Base-by-base conservation (phyloP, 2,329 filamentous ascomycete species). In the Penicillium sp. region DNA sequence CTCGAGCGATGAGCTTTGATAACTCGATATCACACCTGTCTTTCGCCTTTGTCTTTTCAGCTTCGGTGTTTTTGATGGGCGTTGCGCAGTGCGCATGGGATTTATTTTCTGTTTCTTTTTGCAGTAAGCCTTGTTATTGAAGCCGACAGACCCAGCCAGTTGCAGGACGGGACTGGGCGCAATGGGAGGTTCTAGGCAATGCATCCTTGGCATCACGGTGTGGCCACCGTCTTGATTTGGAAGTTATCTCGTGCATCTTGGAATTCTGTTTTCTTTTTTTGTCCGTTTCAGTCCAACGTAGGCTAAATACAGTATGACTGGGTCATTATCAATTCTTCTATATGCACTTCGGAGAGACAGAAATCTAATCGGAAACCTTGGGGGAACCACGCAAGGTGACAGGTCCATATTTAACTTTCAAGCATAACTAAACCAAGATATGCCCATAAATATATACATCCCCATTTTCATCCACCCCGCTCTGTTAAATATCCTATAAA, bases 51-150 rank as follows among this genome's bases (percentile, higher is more conserved):
- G 27, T 27, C 23, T 27, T 24, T 23, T 33, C 42, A 46, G 49
- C 50, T 45, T 42, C 42, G 55, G 56, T 52, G 56, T 56, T 58
- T 49, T 35, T 46, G 41, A 52, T 20, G 41, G 58, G 59, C 52
- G 54, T 56, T 55, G 2, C n/a, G 37, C 29, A 38, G 50, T 20
- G 49, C 39, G 40, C 49, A 45, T 53, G 46, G 25, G 38, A 23
- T 41, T 44, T 44, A 8, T 42, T 41, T 25, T 27, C n/a, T 23
- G 10, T 35, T 13, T 44, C 9, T 13, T 41, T 35, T 39, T n/a
- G 29, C 27, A 23, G 15, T 32, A 10, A 15, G 10, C 15, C 27
- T 38, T 2, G 15, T 41, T 18, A 27, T 25, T 35, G 15, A 18
- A 29, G 23, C 38, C 35, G 39, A 15, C 13, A 31, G 42, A 39